Evolutionary conservation across 805 yeast species (phyloP).

Genomic region (Yarrowia phangngaensis): DNA sequence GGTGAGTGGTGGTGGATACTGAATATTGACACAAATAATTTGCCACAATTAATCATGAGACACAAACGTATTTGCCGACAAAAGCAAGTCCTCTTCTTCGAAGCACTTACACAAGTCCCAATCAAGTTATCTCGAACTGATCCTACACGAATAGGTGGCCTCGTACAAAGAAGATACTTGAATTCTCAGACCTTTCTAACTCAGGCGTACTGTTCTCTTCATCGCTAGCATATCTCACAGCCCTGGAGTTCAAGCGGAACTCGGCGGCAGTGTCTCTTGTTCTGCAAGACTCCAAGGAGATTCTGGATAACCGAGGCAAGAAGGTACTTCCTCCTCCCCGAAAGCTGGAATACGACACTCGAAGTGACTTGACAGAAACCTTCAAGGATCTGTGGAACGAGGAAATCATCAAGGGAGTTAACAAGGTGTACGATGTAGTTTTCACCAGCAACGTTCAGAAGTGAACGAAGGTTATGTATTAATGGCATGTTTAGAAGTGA

Average conservation of each 20-base stretch:
- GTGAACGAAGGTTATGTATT: too few relatives aligned
- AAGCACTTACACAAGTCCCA: too few relatives aligned
- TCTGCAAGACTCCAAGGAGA: constrained; percentile 48
- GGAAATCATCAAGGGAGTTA: constrained; percentile 60
- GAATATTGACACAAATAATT: not conserved
- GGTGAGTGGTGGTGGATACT: constrained; percentile 40
- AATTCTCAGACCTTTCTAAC: constrained; percentile 40
- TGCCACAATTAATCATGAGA: too few relatives aligned
- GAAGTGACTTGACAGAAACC: constrained; percentile 53
- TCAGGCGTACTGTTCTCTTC: constrained; percentile 57
- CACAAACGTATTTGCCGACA: too few relatives aligned
- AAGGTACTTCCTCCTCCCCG: constrained; percentile 45
- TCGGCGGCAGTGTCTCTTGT: constrained; percentile 47
- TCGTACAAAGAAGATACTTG: too few relatives aligned
- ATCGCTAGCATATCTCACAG: constrained; percentile 58
- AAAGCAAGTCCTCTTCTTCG: too few relatives aligned
- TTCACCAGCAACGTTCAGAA: constrained; percentile 20
- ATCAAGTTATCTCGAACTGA: too few relatives aligned
- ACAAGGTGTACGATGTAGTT: constrained; percentile 45
- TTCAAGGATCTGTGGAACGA: constrained; percentile 76
- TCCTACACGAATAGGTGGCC: too few relatives aligned
- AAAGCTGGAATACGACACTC: constrained; percentile 46
- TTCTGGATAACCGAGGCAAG: constrained; percentile 49
- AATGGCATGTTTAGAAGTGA: too few relatives aligned
- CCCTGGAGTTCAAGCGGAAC: constrained; percentile 51